Base-by-base conservation (phyloP, 1,284 basidiomycete species). In the Melampsora abietis-canadensis region DNA sequence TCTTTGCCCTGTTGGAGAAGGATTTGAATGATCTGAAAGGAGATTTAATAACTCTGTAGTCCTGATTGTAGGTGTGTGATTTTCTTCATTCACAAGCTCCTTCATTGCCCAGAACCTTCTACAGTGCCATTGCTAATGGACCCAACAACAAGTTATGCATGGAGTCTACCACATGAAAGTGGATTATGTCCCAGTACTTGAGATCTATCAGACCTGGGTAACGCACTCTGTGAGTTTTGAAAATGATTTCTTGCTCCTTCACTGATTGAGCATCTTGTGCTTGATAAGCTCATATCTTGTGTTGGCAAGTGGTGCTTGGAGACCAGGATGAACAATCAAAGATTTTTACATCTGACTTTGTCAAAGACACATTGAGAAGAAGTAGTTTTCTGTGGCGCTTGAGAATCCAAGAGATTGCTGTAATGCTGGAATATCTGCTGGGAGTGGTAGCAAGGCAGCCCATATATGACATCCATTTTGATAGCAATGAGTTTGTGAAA, bases 111-210 rank as follows among this genome's bases (percentile, higher is more conserved):
- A 66, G 37, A 66, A 65, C 12, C 34, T 37, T 6, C 17, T 34
- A 15, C 61, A 65, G 48, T 73, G 69, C 69, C 69, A 73, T n/a
- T n/a, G 63, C 21, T n/a, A 65, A n/a, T 4, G 57, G n/a, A 1
- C 63, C 51, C 17, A 74, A 34, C 2, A 74, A 27, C 0, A 74
- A 44, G 21, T 66, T 74, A 27, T 74, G 64, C 54, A 74, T 74
- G 24, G 70, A 31, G 47, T 74, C 47, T 48, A 48, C 47, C 47
- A 48, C 47, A 2, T 48, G 47, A 48, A 48, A 15, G 47, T 48
- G 15, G n/a, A 48, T 48, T 1, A 48, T 48, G n/a, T 48, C n/a
- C n/a, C 14, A 27, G 2, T 27, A 27, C 27, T 27, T 2, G 2
- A 51, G 48, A 19, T 37, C 34, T 19, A 63, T 4, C 19, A 48